phyloP scores from a whole-genome alignment of 345 rosid genomes.

The Hibiscus mutabilis region DNA sequence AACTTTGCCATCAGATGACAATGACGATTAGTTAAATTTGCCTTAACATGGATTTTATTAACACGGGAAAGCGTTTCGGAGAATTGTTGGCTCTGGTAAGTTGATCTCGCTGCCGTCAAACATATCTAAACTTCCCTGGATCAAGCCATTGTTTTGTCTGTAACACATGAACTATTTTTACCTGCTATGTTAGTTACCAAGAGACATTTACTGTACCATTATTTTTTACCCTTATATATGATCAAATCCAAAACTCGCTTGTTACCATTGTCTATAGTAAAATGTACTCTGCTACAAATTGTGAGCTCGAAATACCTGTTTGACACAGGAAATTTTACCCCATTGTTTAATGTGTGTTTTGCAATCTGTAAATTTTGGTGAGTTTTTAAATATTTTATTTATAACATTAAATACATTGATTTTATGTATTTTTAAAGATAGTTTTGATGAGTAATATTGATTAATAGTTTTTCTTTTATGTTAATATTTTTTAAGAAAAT shows the following conservation, averaged over 20 bases:
- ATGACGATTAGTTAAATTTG: conserved; percentile 26
- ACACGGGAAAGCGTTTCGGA: not conserved
- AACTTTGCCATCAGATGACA: conserved; percentile 47
- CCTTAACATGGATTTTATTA: not conserved
- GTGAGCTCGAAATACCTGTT: not conserved
- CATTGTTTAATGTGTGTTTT: not conserved
- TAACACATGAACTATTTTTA: not conserved
- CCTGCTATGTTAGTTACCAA: not conserved
- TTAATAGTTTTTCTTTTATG: no score
- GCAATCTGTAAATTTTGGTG: no score
- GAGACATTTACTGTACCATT: not conserved
- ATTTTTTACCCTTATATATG: not conserved
- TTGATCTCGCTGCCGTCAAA: conserved; percentile 10
- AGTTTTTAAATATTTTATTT: no score
- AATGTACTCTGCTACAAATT: not conserved
- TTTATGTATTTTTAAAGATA: no score
- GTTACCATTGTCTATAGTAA: not conserved
- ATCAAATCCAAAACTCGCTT: not conserved
- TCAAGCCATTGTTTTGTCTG: not conserved
- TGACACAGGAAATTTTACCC: not conserved
- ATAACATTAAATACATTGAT: no score
- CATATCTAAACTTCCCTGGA: not conserved
- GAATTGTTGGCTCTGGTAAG: conserved; percentile 6
- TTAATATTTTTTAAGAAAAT: no score
- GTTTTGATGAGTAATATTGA: no score